Evolutionary conservation across 169 alveolate genomes (phyloP), one percentile per base, ranked within the genome.

Genomic region (Plasmodium yoelii): DNA sequence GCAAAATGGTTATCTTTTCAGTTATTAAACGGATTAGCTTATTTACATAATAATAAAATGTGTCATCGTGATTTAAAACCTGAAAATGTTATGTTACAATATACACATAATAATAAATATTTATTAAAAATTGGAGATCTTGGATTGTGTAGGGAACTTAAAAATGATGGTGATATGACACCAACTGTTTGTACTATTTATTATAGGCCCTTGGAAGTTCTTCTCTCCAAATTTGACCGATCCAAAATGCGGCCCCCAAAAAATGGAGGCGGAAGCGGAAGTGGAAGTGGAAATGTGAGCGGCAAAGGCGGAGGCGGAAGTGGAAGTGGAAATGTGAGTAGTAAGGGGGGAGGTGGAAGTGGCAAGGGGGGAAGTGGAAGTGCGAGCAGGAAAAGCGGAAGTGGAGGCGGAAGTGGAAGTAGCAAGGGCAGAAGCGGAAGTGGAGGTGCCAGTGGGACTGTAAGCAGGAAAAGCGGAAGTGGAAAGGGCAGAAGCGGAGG

Each of bases 1-100:
- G 97, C 96, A 9, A 96, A 97, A 89, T 90, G 95, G 86, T 95
- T 96, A 86, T 94, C 98, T 7, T 98, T 96, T 74, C 99, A 98
- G 90, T 95, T 98, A 18, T 92, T 98, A 75, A 97, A 97, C 82
- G 99, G 99, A 28, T 93, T 97, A 57, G 98, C 98, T 5, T 97
- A 97, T 91, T 96, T 99, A 68, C 99, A 98, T 91, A 95, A 95
- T 70, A 95, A 97, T 71, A 96, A 94, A 90, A 96, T 95, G 82
- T 63, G 90, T 22, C 98, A 96, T 86, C 87, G 98, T 13, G 98
- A 96, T 80, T 88, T 96, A 90, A 96, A 96, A 73, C 98, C 98
- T 4, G 97, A 96, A 93, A 96, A 96, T 92, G 92, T 96, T 63
- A 94, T 96, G 98, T 19, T 96, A 86, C 95, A 93, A 44, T 87